These are phyloP conservation scores for Colletotrichum cuscutae DNA, from an alignment of 2,329 filamentous ascomycete species.

Conservation along the genomic window DNA sequence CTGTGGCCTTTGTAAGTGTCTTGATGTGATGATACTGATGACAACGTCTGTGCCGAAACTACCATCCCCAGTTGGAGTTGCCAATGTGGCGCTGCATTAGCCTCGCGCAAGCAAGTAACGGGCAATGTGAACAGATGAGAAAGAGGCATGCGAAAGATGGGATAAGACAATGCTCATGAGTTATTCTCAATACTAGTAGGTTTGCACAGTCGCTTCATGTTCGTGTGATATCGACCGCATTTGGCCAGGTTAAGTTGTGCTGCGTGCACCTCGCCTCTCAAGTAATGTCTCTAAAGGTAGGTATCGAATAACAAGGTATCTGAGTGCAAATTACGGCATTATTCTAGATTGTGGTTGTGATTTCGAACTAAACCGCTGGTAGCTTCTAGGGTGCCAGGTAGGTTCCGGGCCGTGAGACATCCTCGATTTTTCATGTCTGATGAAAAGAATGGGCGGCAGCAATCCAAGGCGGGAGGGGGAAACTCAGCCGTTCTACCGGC, in stretches of 20 bases:
- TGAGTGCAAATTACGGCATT: background rate
- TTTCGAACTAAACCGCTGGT: background rate
- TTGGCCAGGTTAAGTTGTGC: background rate
- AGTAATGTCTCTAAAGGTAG: background rate
- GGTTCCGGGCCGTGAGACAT: conserved; percentile 21
- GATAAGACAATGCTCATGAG: background rate
- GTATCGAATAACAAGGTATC: background rate
- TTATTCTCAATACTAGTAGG: background rate
- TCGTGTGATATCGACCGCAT: background rate
- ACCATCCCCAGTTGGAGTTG: background rate
- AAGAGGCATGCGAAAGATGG: background rate
- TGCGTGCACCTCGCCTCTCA: background rate
- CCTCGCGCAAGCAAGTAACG: background rate
- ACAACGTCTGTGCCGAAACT: background rate
- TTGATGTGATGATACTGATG: background rate
- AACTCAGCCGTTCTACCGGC: conserved; percentile 30
- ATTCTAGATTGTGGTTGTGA: conserved; percentile 1
- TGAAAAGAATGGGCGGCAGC: conserved; percentile 9
- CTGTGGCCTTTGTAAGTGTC: background rate
- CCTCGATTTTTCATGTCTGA: conserved; percentile 6
- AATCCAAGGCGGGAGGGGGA: conserved; percentile 15
- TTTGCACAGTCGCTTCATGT: conserved; percentile 5
- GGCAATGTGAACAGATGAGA: background rate
- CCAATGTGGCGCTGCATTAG: background rate
- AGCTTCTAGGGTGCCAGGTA: background rate